A percentile compares a stretch with the other conserved stretches of the same genome.
Conservation (phyloP, 2,329 filamentous ascomycete species). For the Acrocalymma vagum region DNA sequence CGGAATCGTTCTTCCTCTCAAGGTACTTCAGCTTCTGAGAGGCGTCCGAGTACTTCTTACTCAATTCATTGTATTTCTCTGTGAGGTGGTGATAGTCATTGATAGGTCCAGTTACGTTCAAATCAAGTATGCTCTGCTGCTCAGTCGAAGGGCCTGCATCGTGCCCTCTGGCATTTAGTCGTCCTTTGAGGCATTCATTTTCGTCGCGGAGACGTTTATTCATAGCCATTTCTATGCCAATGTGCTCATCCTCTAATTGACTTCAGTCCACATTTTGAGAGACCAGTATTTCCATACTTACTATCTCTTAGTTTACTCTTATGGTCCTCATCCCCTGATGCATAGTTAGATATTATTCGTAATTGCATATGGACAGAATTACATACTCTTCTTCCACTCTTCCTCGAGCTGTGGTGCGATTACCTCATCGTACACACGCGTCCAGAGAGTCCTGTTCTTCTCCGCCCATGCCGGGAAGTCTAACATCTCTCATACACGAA, state of each 20-base stretch:
- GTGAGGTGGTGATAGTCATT: constrained; percentile 37
- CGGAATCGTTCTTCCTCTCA: constrained; percentile 40
- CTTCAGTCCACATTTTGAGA: neutral
- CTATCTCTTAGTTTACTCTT: constrained; percentile 34
- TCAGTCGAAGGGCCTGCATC: constrained; percentile 4
- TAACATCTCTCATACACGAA: constrained; percentile 28
- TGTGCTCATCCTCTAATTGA: constrained; percentile 37
- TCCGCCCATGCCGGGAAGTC: constrained; percentile 37
- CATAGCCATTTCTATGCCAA: constrained; percentile 35
- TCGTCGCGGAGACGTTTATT: constrained; percentile 34
- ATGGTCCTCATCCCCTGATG: constrained; percentile 34
- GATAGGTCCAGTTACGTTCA: constrained; percentile 16
- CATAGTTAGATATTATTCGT: constrained; percentile 8
- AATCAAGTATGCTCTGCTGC: constrained; percentile 3
- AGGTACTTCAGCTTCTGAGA: constrained; percentile 39
- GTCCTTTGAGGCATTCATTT: constrained; percentile 27
- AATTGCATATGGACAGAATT: neutral
- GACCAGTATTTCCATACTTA: constrained; percentile 13
- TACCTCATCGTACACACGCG: constrained; percentile 44
- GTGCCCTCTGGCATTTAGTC: constrained; percentile 14
- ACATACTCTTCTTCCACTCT: constrained; percentile 44
- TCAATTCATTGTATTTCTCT: constrained; percentile 42
- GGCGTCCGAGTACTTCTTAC: constrained; percentile 36
- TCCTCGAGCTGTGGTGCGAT: constrained; percentile 39
- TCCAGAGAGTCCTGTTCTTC: constrained; percentile 36